Base-by-base conservation (phyloP, 2,329 filamentous ascomycete species). In the Alternaria alternata region DNA sequence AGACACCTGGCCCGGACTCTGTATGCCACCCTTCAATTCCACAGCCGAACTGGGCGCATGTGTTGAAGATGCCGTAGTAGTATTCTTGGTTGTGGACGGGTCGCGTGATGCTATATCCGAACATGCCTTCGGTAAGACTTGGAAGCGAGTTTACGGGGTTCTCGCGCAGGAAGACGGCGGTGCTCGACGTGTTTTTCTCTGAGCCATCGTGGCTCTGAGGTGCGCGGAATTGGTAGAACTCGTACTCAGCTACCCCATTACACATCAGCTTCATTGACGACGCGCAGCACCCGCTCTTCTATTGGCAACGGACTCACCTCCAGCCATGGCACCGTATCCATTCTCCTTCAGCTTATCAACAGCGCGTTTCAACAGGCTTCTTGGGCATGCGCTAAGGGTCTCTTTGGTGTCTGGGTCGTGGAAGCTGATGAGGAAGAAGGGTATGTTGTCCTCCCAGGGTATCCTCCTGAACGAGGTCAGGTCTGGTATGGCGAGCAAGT, bases 1-100 rank as follows among this genome's bases (percentile, higher is more conserved):
- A 98, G 4, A 99, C 95, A 44, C 94, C 94, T 0, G 94, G 94
- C 1, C 94, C 94, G 67, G 90, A 94, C 81, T 97, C 94, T 8
- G 94, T 97, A 81, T 97, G 94, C 94, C 94, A 97, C 46, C 94
- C 93, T 78, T 97, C 94, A 49, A 97, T 91, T 64, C 90, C 86
- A 74, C 92, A 95, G 41, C 85, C 82, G 81, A 97, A 96, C 61
- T 88, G 83, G 66, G 86, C 84, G 81, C 93, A 96, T 0, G 90
- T 87, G 65, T 96, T 88, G 79, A 92, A 97, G 51, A 97, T 87
- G 46, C 90, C 88, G 77, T 97, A 97, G 81, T 91, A 97, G 81
- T 94, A 97, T 42, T 95, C 92, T 79, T 96, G 89, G 79, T 97
- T 97, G 74, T 96, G 92, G 1, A 94, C 87, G 0, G 94, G 91